Percentiles rank a stretch among this genome's conserved stretches.
These are phyloP conservation scores for Fraxinus latifolia DNA, from an alignment of 305 asterid genomes.

Conservation along the genomic window DNA sequence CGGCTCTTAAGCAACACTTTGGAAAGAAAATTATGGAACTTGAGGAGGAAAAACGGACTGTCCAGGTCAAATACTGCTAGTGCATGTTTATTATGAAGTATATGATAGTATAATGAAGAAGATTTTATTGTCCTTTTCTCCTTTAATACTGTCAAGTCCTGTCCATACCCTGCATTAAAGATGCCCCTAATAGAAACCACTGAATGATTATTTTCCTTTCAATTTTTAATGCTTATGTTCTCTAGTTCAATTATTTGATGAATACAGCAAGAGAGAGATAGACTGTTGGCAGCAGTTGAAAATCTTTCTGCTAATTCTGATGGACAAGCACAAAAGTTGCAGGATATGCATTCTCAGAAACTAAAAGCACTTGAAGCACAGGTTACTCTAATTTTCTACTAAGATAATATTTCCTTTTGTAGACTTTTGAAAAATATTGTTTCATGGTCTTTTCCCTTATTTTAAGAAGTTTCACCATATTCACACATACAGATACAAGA, in stretches of 20 bases:
- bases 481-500: constrained; percentile 71
- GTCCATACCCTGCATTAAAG: not conserved
- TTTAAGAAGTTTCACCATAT: not conserved
- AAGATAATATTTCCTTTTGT: not conserved
- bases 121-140: not conserved
- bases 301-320: constrained; percentile 89
- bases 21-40: constrained; percentile 92
- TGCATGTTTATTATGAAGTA: not conserved
- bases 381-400: constrained; percentile 38
- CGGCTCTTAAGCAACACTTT: constrained; percentile 91
- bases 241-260: constrained; percentile 8
- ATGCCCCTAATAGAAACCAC: not conserved
- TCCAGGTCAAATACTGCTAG: constrained; percentile 52
- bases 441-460: constrained; percentile 11
- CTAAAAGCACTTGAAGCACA: constrained; percentile 84
- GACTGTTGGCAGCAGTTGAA: constrained; percentile 80
- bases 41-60: constrained; percentile 89
- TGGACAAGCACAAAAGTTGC: constrained; percentile 80
- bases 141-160: not conserved
- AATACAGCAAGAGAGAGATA: constrained; percentile 81
- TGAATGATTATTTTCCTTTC: not conserved
- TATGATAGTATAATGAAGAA: not conserved
- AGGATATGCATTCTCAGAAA: constrained; percentile 83
- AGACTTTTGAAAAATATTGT: not conserved
- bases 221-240: constrained; percentile 15